Conservation (phyloP, 169 alveolate genomes). For the Cyclospora cayetanensis region DNA sequence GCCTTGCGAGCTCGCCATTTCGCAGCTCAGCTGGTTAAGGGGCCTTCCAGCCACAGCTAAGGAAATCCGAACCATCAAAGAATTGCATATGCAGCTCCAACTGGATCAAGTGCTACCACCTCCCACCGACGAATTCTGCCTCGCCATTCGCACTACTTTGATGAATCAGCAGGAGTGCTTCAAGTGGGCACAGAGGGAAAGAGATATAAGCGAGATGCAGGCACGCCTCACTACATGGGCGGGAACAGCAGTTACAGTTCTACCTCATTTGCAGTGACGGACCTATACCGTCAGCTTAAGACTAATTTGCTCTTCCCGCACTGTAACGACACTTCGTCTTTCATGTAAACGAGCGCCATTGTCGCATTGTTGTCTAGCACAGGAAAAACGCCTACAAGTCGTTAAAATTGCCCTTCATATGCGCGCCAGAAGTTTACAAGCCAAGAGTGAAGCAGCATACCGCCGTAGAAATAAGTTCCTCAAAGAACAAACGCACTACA, state of each 20-base stretch:
- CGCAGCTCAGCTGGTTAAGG: conserved; percentile 85
- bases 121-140: conserved; percentile 91
- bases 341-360: no score
- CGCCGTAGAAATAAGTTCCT: background rate
- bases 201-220: conserved; percentile 82
- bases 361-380: no score
- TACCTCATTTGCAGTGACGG: no score
- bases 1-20: conserved; percentile 88
- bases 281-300: no score
- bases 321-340: no score
- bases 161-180: conserved; percentile 91
- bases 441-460: conserved; percentile 40
- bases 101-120: conserved; percentile 92
- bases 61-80: conserved; percentile 88
- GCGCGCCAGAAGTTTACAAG: conserved; percentile 3
- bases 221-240: conserved; percentile 64
- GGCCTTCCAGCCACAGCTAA: conserved; percentile 93
- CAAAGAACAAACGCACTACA: conserved; percentile 16
- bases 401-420: background rate
- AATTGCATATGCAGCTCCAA: conserved; percentile 88
- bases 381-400: conserved; percentile 37
- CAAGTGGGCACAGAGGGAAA: conserved; percentile 92
- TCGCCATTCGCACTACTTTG: conserved; percentile 83
- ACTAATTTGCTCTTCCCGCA: no score
- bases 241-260: no score